Evolutionary conservation across 2,329 filamentous ascomycete genomes (phyloP), one percentile per base, ranked within the genome.

Genomic region (Diaporthe humulicola): DNA sequence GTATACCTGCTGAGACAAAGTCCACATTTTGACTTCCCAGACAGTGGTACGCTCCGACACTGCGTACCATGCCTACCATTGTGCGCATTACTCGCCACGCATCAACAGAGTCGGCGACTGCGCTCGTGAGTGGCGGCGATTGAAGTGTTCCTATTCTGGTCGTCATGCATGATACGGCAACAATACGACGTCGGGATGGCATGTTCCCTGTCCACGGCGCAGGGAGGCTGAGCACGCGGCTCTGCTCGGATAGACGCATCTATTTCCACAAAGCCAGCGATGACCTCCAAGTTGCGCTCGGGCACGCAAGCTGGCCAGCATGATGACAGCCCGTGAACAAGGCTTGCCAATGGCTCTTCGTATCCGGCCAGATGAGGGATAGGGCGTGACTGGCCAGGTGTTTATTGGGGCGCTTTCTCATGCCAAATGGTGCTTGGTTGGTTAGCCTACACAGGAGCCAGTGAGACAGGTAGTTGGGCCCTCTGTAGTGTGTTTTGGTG

Each of bases 171-270:
- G 42, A 36, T 2, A 48, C 17, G 19, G 19, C 8, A 9, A 45
- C n/a, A 8, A 66, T 64, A 64, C 58, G 40, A 45, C 58, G 58
- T 38, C 22, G 25, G 36, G 17, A 12, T 64, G 40, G 58, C 58
- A 64, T 64, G 25, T 64, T 64, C 38, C 58, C 58, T 64, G 58
- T 9, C 15, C 25, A 10, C 25, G 14, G 40, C 14, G 17, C 58
- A 64, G 17, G 22, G 61, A 67, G 61, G 61, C 61, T 52, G 38
- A 52, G 42, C 61, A 67, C 30, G 45, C 45, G 61, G 61, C 45
- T 67, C 61, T 50, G 45, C 61, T 22, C 30, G n/a, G n/a, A n/a
- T n/a, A 67, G 28, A 10, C 12, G 60, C 17, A 9, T 7, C 25
- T 25, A 48, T 28, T 28, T 30, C 25, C 33, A 36, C 2, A 38